A percentile compares a stretch with the other conserved stretches of the same genome.
These are phyloP conservation scores for Dictyostelium intermedium DNA, from an alignment of 78 protist genomes.

Conservation along the genomic window DNA sequence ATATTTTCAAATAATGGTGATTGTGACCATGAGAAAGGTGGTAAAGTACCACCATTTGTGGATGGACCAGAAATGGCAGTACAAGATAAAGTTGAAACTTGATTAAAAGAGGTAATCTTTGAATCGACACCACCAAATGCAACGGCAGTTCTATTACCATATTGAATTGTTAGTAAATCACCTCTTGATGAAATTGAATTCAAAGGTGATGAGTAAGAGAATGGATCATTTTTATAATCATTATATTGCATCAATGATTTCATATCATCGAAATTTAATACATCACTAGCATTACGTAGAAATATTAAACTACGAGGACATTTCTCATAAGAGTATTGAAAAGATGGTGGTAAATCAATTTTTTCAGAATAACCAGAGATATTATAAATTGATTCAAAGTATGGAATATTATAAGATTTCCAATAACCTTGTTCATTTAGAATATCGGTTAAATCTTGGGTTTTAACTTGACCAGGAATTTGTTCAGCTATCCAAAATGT, in stretches of 20 bases:
- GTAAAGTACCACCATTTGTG: neutral
- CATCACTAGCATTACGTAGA: neutral
- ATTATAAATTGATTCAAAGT: slow-evolving; percentile 58
- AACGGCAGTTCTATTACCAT: neutral
- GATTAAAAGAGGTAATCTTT: neutral
- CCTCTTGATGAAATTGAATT: slow-evolving; percentile 78
- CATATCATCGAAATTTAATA: slow-evolving; percentile 48
- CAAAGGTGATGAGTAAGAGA: slow-evolving; percentile 80
- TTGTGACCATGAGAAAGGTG: slow-evolving; percentile 47
- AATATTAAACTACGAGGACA: slow-evolving; percentile 81
- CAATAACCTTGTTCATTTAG: slow-evolving; percentile 76
- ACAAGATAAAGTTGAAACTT: neutral
- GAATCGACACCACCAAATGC: slow-evolving; percentile 66
- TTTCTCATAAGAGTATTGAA: slow-evolving; percentile 34
- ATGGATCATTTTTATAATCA: slow-evolving; percentile 81
- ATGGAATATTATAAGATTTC: slow-evolving; percentile 93
- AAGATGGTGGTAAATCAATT: neutral
- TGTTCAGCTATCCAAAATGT: slow-evolving; percentile 89
- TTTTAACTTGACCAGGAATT: slow-evolving; percentile 86
- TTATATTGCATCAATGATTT: slow-evolving; percentile 85
- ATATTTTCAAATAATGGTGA: neutral
- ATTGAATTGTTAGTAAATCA: slow-evolving; percentile 72
- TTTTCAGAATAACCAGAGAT: slow-evolving; percentile 62
- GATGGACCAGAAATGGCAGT: slow-evolving; percentile 61
- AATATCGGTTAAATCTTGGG: slow-evolving; percentile 60